A percentile compares a stretch with the other conserved stretches of the same genome.
Evolutionary conservation across 1,284 basidiomycete species (phyloP).

Genomic region (Tremellales sp.): DNA sequence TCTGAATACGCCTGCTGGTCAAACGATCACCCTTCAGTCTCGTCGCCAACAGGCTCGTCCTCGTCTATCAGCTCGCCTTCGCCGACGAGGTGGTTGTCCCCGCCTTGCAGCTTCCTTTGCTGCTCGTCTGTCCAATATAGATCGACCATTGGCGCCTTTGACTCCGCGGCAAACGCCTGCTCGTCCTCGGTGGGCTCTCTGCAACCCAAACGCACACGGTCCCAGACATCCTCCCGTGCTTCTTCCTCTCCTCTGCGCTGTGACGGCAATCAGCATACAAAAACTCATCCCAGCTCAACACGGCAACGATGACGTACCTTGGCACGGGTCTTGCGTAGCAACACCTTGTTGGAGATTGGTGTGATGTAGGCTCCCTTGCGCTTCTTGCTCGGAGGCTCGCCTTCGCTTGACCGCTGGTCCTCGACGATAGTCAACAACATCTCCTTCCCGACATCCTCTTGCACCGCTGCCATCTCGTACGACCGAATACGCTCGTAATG

Average conservation of each 20-base stretch:
- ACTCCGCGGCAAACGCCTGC: conserved; percentile 9
- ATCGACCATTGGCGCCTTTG: conserved; percentile 19
- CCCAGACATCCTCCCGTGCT: conserved; percentile 24
- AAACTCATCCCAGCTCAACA: no score
- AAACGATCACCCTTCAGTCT: not conserved
- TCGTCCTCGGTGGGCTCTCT: conserved; percentile 25
- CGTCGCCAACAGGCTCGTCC: conserved; percentile 11
- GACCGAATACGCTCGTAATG: conserved; percentile 38
- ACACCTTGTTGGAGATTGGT: conserved; percentile 77
- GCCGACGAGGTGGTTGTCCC: conserved; percentile 23
- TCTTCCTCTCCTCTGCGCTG: conserved; percentile 19
- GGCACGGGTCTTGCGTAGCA: conserved; percentile 74
- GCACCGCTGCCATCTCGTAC: conserved; percentile 26
- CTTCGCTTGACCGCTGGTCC: conserved; percentile 43
- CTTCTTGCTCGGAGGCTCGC: conserved; percentile 32
- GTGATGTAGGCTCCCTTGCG: conserved; percentile 77
- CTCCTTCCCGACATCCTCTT: conserved; percentile 56
- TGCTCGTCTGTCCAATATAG: conserved; percentile 33
- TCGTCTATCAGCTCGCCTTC: conserved; percentile 36
- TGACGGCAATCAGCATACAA: not conserved
- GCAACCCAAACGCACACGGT: conserved; percentile 36
- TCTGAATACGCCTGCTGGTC: no score
- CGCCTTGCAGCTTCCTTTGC: conserved; percentile 19
- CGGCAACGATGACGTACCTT: conserved; percentile 55
- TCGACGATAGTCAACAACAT: conserved; percentile 71